Conservation (phyloP, 2,329 filamentous ascomycete species). For the Ceratocystis variospora region DNA sequence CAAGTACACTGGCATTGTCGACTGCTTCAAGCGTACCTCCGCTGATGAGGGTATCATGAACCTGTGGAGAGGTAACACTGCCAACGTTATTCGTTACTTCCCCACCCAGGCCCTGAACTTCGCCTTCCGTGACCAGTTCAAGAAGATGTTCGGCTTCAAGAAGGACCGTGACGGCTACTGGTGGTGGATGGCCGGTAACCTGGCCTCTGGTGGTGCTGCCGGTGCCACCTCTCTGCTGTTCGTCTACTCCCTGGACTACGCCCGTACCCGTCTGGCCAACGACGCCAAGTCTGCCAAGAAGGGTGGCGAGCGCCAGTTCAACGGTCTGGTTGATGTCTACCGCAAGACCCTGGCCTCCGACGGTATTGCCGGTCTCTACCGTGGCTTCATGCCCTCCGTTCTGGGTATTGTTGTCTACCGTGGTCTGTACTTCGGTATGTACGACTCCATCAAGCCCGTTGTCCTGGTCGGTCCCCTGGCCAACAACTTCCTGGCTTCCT, state of each 20-base stretch:
- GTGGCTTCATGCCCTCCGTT: conserved; percentile 99
- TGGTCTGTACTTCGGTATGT: conserved; percentile 99
- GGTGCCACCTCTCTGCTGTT: conserved; percentile 99
- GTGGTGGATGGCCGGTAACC: conserved; percentile 99
- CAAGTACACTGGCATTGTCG: conserved; percentile 84
- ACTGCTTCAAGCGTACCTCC: conserved; percentile 91
- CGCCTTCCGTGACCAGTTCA: conserved; percentile 99
- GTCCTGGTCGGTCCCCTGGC: conserved; percentile 79
- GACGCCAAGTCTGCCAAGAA: conserved; percentile 97
- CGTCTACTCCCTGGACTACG: conserved; percentile 99
- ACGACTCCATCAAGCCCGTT: conserved; percentile 99
- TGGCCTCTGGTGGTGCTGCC: conserved; percentile 98
- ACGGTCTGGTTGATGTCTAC: conserved; percentile 99
- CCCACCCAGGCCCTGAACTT: conserved; percentile 99
- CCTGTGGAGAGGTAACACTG: conserved; percentile 99
- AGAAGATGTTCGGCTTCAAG: conserved; percentile 99
- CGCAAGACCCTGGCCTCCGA: conserved; percentile 98
- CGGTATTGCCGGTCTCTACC: conserved; percentile 99
- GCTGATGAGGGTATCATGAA: conserved; percentile 86
- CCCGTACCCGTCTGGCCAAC: conserved; percentile 99
- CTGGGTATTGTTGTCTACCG: conserved; percentile 99
- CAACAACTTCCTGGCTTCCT: conserved; percentile 99
- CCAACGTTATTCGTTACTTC: conserved; percentile 99
- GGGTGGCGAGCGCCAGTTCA: conserved; percentile 98
- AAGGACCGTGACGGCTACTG: conserved; percentile 97